These are phyloP conservation scores for Ulmus americana DNA, from an alignment of 331 rosid genomes.

Conservation along the genomic window DNA sequence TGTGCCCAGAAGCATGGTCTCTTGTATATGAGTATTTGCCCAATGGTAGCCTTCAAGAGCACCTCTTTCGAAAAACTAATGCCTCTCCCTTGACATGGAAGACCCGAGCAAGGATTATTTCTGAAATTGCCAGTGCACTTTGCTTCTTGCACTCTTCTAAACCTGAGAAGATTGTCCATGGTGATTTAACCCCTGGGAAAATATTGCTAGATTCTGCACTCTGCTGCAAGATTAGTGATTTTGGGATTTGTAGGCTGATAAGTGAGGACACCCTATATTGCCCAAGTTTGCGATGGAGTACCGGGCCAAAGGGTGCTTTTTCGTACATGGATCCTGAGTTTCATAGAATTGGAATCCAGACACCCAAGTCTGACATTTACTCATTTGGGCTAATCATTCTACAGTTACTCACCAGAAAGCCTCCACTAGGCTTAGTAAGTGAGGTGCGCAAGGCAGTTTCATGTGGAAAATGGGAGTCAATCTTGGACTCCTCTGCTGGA, in stretches of 20 bases:
- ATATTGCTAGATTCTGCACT: slow-evolving; percentile 59
- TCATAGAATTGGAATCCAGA: slow-evolving; percentile 57
- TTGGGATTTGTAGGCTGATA: slow-evolving; percentile 64
- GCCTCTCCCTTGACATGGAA: slow-evolving; percentile 55
- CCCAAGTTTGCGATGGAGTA: slow-evolving; percentile 47
- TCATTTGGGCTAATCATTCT: slow-evolving; percentile 76
- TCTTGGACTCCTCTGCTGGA: slow-evolving; percentile 75
- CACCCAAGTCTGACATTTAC: slow-evolving; percentile 74
- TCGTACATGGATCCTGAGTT: slow-evolving; percentile 72
- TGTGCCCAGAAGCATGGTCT: slow-evolving; percentile 78
- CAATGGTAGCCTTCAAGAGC: slow-evolving; percentile 70
- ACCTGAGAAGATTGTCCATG: slow-evolving; percentile 73
- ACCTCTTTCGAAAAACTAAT: slow-evolving; percentile 53
- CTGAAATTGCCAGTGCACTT: slow-evolving; percentile 75
- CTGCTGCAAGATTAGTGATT: slow-evolving; percentile 75
- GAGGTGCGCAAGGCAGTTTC: slow-evolving; percentile 54
- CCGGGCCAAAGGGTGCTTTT: slow-evolving; percentile 65
- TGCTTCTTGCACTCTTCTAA: slow-evolving; percentile 81
- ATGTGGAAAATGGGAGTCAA: slow-evolving; percentile 41
- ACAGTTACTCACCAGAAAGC: slow-evolving; percentile 72
- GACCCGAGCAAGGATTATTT: slow-evolving; percentile 54
- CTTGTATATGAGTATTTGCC: slow-evolving; percentile 73
- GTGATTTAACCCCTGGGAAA: slow-evolving; percentile 65
- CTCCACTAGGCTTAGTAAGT: slow-evolving; percentile 51
- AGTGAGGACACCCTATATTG: slow-evolving; percentile 57